Percentiles rank a stretch among this genome's conserved stretches.
phyloP scores from a whole-genome alignment of 148 eudicot genomes.

The Rhododendron henanense region DNA sequence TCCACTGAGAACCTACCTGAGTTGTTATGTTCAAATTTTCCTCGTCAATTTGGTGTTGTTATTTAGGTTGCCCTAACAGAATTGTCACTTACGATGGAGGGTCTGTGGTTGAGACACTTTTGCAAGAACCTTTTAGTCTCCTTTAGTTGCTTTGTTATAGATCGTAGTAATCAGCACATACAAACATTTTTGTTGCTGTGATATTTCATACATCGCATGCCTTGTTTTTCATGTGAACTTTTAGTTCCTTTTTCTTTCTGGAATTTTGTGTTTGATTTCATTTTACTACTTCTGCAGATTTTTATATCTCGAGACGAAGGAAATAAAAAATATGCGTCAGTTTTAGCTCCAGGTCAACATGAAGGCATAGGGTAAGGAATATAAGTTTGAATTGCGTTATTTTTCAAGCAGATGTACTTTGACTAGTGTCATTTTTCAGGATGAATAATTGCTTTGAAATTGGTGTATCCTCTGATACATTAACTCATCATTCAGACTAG shows the following conservation, averaged over 20 bases:
- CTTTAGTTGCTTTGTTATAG: background rate
- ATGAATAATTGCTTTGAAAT: background rate
- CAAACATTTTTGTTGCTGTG: background rate
- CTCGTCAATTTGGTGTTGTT: background rate
- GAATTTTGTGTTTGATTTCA: background rate
- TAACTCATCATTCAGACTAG: background rate
- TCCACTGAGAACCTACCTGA: background rate
- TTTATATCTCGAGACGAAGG: slow-evolving; percentile 94
- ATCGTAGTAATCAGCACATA: background rate
- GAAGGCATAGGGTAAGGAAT: slow-evolving; percentile 79
- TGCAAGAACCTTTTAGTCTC: background rate
- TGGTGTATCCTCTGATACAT: background rate
- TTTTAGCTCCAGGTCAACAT: slow-evolving; percentile 91
- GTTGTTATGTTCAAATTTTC: slow-evolving; percentile 1
- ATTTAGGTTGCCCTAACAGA: background rate
- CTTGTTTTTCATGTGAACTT: background rate
- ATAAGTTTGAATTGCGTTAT: background rate
- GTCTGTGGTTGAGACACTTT: background rate
- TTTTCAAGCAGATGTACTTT: background rate
- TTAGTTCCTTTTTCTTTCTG: background rate
- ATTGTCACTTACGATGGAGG: background rate
- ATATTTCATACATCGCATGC: background rate
- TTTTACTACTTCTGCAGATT: slow-evolving; percentile 46
- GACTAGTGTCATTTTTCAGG: background rate
- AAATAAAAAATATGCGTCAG: slow-evolving; percentile 76